Conservation (phyloP, 2,329 filamentous ascomycete genomes). For the Botrytis galanthina region DNA sequence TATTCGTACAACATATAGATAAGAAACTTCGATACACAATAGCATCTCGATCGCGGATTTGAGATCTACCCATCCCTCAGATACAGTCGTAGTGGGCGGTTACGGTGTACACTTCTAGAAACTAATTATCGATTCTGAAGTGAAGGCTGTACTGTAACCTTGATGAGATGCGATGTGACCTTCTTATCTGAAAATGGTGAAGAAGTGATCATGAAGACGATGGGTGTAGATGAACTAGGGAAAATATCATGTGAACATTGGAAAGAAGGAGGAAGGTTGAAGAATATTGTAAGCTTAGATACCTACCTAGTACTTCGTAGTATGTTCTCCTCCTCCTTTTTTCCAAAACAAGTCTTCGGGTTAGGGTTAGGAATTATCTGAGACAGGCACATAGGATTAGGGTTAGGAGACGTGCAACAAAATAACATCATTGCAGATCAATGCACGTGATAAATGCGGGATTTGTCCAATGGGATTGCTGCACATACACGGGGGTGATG, state of each 20-base stretch:
- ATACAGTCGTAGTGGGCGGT: not conserved
- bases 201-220: not conserved
- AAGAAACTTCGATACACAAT: not conserved
- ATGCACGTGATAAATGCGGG: not conserved
- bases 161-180: not conserved
- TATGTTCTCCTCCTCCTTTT: not conserved
- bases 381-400: not conserved
- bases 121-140: not conserved
- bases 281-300: too few species aligned
- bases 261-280: not conserved
- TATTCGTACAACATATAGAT: not conserved
- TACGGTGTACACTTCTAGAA: not conserved
- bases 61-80: not conserved
- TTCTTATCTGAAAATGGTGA: not conserved
- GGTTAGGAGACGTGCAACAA: conserved; percentile 5
- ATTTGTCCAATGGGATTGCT: not conserved
- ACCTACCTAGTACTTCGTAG: not conserved
- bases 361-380: not conserved
- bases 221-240: not conserved
- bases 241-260: not conserved
- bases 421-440: not conserved
- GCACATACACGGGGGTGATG: not conserved
- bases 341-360: not conserved
- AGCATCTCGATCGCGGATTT: not conserved
- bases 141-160: not conserved